Evolutionary conservation across 345 rosid species (phyloP).

Genomic region (Abelmoschus esculentus): DNA sequence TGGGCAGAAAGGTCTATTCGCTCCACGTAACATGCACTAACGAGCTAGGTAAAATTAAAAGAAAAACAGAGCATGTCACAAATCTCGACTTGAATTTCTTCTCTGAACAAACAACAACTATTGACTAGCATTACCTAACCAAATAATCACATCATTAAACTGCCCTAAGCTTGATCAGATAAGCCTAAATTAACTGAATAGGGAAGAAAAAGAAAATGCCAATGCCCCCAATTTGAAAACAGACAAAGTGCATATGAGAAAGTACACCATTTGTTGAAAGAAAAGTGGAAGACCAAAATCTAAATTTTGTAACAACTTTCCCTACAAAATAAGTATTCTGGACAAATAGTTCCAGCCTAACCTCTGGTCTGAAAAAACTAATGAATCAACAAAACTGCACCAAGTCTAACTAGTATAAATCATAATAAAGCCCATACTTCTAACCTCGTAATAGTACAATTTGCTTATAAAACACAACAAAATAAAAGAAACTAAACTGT

Average conservation of each 20-base stretch:
- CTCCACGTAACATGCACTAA: conserved; percentile 52
- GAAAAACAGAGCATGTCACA: background rate
- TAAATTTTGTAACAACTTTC: background rate
- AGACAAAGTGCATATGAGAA: background rate
- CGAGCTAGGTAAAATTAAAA: conserved; percentile 35
- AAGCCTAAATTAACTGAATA: no score
- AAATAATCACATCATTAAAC: no score
- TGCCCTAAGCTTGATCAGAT: no score
- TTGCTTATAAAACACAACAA: background rate
- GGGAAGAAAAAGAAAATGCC: no score
- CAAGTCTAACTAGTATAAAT: background rate
- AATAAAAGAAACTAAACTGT: background rate
- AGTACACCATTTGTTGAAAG: background rate
- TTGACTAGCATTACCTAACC: background rate
- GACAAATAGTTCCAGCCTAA: no score
- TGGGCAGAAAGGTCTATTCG: conserved; percentile 92
- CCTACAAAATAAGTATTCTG: background rate
- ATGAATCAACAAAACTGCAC: background rate
- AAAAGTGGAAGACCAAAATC: background rate
- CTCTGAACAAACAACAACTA: background rate
- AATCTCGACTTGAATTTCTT: background rate
- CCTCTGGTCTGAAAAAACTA: background rate
- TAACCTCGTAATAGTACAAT: background rate
- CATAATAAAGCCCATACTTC: no score
- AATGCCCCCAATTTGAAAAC: background rate